phyloP scores from a whole-genome alignment of 1,284 basidiomycete species.

The Cystobasidiaceae sp. region DNA sequence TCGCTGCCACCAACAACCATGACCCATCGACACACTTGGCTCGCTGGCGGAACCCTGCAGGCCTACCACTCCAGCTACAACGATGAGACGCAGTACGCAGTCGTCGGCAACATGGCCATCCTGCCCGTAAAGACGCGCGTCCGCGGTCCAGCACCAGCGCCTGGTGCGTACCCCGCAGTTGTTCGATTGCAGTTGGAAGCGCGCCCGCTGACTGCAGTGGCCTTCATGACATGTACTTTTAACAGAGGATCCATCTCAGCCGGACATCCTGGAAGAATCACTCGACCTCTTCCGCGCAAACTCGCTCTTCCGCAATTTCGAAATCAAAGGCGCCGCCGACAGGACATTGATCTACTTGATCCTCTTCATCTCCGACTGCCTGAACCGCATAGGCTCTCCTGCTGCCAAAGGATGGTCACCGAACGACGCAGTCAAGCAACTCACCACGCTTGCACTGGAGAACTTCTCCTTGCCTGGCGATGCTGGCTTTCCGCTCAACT shows the following conservation, averaged over 20 bases:
- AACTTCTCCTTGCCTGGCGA: conserved; percentile 92
- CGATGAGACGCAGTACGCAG: conserved; percentile 70
- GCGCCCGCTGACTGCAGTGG: not conserved
- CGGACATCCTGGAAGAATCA: conserved; percentile 93
- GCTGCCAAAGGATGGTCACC: conserved; percentile 39
- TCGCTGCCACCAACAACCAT: not conserved
- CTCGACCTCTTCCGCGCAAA: conserved; percentile 97
- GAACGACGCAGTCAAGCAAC: conserved; percentile 79
- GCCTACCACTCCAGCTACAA: conserved; percentile 90
- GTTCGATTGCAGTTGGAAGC: not conserved
- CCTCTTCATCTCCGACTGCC: conserved; percentile 95
- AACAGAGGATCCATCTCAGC: conserved; percentile 64
- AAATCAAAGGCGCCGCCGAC: conserved; percentile 96
- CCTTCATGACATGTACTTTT: conserved; percentile 40
- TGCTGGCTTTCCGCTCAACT: conserved; percentile 87
- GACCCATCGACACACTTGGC: too few species aligned
- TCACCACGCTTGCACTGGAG: conserved; percentile 89
- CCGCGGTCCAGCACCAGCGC: conserved; percentile 77
- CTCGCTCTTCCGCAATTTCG: conserved; percentile 98
- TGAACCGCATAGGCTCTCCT: conserved; percentile 68
- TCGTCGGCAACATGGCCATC: conserved; percentile 84
- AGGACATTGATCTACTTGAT: conserved; percentile 94
- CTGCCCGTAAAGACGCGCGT: conserved; percentile 87
- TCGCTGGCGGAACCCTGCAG: too few species aligned
- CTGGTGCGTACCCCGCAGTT: conserved; percentile 55